A percentile compares a stretch with the other conserved stretches of the same genome.
phyloP scores from a whole-genome alignment of 2,329 filamentous ascomycete species.

The Huntiella omanensis region DNA sequence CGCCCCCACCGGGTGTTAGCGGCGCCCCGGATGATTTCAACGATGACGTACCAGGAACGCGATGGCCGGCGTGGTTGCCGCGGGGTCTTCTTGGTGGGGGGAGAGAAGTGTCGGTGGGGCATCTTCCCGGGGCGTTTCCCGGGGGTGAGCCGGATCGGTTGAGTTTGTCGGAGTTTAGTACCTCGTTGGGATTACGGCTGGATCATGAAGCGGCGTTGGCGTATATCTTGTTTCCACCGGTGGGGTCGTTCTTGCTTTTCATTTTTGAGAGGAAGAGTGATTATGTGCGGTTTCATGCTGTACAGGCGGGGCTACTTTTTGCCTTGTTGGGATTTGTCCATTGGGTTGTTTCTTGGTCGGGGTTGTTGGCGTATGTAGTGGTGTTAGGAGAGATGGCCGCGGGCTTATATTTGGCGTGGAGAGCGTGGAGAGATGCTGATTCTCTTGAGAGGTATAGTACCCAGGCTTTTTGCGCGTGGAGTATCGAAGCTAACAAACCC shows the following conservation, averaged over 20 bases:
- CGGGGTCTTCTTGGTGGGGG: too few species aligned
- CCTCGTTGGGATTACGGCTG: slow-evolving; percentile 66
- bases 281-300: slow-evolving; percentile 93
- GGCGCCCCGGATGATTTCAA: slow-evolving; percentile 19
- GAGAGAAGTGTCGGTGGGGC: slow-evolving; percentile 6
- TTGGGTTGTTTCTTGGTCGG: slow-evolving; percentile 70
- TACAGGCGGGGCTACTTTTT: slow-evolving; percentile 79
- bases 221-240: slow-evolving; percentile 68
- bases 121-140: slow-evolving; percentile 22
- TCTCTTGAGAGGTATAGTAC: slow-evolving; percentile 37
- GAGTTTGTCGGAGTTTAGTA: slow-evolving; percentile 71
- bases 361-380: slow-evolving; percentile 65
- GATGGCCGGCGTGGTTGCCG: too few species aligned
- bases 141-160: slow-evolving; percentile 24
- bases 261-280: slow-evolving; percentile 88
- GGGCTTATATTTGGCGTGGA: slow-evolving; percentile 57
- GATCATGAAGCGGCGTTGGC: slow-evolving; percentile 84
- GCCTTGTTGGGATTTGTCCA: slow-evolving; percentile 58
- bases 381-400: slow-evolving; percentile 56
- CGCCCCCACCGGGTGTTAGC: slow-evolving; percentile 17
- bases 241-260: slow-evolving; percentile 68
- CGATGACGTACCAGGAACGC: slow-evolving; percentile 21
- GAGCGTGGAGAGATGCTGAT: slow-evolving; percentile 69
- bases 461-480: slow-evolving; percentile 14
- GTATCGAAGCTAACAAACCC: slow-evolving; percentile 12